These are phyloP conservation scores for Neoscytalidium dimidiatum DNA, from an alignment of 2,329 filamentous ascomycete genomes.

Conservation along the genomic window DNA sequence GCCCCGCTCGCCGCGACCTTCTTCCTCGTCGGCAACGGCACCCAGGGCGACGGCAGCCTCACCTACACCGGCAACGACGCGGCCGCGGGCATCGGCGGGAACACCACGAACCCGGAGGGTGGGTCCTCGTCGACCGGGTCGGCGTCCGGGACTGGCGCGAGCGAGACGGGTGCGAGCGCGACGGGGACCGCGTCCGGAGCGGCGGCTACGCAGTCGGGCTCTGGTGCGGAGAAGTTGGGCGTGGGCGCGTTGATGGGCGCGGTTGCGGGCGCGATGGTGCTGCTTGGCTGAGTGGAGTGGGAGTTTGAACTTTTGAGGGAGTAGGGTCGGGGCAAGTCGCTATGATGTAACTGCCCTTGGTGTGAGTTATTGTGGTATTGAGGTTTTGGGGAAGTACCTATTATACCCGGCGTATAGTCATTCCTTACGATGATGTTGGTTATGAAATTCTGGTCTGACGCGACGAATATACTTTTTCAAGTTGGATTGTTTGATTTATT, in stretches of 20 bases:
- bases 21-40: conserved; percentile 4
- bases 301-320: neutral
- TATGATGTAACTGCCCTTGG: too few species aligned
- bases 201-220: neutral
- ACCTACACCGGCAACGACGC: conserved; percentile 4
- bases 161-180: neutral
- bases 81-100: conserved; percentile 1
- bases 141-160: neutral
- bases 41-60: neutral
- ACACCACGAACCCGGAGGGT: neutral
- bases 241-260: conserved; percentile 1
- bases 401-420: neutral
- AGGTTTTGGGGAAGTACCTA: neutral
- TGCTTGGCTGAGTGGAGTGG: neutral
- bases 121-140: neutral
- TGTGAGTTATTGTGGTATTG: neutral
- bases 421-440: neutral
- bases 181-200: neutral
- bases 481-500: too few species aligned
- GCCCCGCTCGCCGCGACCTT: conserved; percentile 14
- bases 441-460: neutral
- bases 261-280: neutral
- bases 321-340: too few species aligned
- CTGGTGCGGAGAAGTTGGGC: neutral
- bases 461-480: too few species aligned